Conservation (phyloP, 257 asterid genomes). For the Capsicum pubescens region DNA sequence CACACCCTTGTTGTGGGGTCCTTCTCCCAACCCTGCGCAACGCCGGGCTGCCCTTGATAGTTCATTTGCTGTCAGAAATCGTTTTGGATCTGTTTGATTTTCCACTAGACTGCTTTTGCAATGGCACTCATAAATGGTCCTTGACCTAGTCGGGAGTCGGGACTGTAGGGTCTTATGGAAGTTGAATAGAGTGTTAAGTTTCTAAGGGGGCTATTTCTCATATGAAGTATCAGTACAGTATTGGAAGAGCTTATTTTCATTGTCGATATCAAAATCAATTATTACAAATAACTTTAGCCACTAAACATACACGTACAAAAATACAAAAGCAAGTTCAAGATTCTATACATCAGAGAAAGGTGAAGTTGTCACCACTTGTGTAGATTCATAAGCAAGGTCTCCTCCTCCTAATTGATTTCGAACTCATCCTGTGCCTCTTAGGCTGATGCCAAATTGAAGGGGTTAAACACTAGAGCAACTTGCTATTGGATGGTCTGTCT, state of each 20-base stretch:
- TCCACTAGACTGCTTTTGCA: not conserved
- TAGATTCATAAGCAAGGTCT: not conserved
- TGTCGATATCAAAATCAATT: not conserved
- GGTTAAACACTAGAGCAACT: not conserved
- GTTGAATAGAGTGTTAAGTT: not conserved
- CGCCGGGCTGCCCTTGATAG: not conserved
- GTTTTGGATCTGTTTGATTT: not conserved
- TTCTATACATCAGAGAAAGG: not conserved
- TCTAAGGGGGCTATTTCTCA: not conserved
- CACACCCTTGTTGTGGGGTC: no score
- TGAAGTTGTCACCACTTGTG: not conserved
- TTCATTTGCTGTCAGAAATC: not conserved
- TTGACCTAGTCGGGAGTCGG: not conserved
- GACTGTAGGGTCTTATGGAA: not conserved
- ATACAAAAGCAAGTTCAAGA: not conserved
- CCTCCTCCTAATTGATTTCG: conserved; percentile 46
- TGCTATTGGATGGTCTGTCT: no score
- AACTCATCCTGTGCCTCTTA: conserved; percentile 49
- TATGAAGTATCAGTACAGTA: not conserved
- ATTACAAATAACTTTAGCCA: not conserved
- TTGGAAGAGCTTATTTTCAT: not conserved
- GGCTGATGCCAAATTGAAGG: no score
- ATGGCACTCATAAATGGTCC: not conserved
- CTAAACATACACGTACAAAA: not conserved
- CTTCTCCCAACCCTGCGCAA: no score